These are phyloP conservation scores for Wickerhamomyces hampshirensis DNA, from an alignment of 805 yeast genomes.

Conservation along the genomic window DNA sequence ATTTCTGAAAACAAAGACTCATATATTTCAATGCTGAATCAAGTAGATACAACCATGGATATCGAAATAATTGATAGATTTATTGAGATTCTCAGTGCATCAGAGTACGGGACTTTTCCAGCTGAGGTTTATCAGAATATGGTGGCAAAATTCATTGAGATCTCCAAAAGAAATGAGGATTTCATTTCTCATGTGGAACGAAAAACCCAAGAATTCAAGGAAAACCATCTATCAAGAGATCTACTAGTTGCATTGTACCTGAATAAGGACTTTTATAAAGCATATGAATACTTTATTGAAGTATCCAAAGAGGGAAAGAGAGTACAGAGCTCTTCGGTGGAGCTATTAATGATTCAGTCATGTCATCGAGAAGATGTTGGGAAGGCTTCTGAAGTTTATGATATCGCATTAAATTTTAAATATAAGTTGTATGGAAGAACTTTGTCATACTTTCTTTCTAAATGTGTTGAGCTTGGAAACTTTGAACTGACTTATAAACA, in stretches of 20 bases:
- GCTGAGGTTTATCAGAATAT: no score
- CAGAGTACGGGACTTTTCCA: no score
- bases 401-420: constrained; percentile 1
- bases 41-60: no score
- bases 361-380: constrained; percentile 5
- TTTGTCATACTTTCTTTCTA: constrained; percentile 5
- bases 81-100: no score
- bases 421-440: constrained; percentile 16
- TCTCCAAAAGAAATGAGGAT: no score
- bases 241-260: constrained; percentile 10
- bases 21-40: no score
- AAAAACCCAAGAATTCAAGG: no score
- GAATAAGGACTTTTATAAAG: constrained; percentile 3
- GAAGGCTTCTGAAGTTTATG: constrained; percentile 7
- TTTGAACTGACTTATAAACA: constrained; percentile 2
- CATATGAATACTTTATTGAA: constrained; percentile 4
- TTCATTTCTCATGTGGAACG: no score
- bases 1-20: no score
- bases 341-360: constrained; percentile 11
- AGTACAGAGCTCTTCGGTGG: constrained; percentile 7
- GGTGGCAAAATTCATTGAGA: no score
- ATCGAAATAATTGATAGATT: no score
- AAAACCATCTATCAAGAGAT: constrained; percentile 1
- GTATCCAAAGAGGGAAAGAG: background rate
- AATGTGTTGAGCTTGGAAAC: constrained; percentile 8